Conservation (phyloP, 495 filamentous ascomycete species). For the Trypethelium eluteriae region DNA sequence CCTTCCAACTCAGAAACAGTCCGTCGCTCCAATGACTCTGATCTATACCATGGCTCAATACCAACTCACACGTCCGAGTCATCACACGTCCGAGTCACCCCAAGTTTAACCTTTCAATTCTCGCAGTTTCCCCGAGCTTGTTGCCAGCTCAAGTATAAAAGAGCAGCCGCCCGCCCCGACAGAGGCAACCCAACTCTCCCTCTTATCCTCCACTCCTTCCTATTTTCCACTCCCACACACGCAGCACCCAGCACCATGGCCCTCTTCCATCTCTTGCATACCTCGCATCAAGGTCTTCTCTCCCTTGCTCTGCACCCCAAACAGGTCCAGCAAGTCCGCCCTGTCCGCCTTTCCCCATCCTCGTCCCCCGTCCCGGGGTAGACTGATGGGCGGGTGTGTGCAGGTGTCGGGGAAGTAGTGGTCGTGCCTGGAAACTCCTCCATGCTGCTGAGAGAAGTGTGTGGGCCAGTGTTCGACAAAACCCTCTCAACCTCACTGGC, state of each 20-base stretch:
- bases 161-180: not conserved
- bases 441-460: not conserved
- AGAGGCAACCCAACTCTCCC: not conserved
- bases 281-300: not conserved
- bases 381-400: not conserved
- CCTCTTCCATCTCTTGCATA: not conserved
- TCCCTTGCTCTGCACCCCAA: not conserved
- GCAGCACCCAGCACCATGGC: not conserved
- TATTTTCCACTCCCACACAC: not conserved
- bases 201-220: not conserved
- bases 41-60: too few relatives aligned
- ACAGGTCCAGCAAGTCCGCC: not conserved
- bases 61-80: too few relatives aligned
- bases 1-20: too few relatives aligned
- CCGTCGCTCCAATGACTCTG: too few relatives aligned
- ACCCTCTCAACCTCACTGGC: not conserved
- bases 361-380: not conserved
- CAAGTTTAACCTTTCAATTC: too few relatives aligned
- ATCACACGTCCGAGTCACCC: too few relatives aligned
- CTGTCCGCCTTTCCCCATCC: not conserved
- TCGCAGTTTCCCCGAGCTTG: too few relatives aligned
- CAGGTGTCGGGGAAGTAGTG: not conserved
- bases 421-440: not conserved
- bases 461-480: not conserved
- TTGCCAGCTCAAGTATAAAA: not conserved